Evolutionary conservation across 2,329 filamentous ascomycete species (phyloP).

Genomic region (Alternaria atra): DNA sequence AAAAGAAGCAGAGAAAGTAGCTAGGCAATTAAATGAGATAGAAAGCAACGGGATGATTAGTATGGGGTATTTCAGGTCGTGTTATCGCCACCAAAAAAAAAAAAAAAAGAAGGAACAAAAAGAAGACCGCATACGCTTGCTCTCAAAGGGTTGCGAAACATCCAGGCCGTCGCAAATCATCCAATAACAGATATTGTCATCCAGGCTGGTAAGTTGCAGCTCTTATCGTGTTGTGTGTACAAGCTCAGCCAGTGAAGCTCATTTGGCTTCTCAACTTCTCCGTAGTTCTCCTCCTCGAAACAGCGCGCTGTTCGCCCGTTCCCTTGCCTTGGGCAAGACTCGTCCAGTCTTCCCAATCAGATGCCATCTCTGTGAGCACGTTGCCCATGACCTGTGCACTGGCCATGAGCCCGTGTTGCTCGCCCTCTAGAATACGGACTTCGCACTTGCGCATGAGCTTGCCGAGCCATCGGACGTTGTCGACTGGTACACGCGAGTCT

Average conservation of each 20-base stretch:
- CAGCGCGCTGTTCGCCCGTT: slow-evolving; percentile 16
- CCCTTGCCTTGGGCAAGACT: slow-evolving; percentile 33
- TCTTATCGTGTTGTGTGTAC: background rate
- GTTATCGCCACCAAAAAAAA: background rate
- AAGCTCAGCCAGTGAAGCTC: slow-evolving; percentile 13
- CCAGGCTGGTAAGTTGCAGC: background rate
- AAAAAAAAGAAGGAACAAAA: background rate
- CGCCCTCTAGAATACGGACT: slow-evolving; percentile 86
- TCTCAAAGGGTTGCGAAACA: background rate
- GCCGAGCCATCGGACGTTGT: slow-evolving; percentile 94
- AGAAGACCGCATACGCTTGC: background rate
- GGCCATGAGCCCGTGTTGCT: slow-evolving; percentile 96
- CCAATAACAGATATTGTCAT: background rate
- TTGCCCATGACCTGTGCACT: slow-evolving; percentile 91
- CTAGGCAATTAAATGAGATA: background rate
- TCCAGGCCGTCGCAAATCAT: slow-evolving; percentile 1
- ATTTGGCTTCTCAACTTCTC: slow-evolving; percentile 28
- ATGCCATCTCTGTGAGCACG: slow-evolving; percentile 92
- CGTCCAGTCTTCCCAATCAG: slow-evolving; percentile 74
- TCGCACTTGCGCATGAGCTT: slow-evolving; percentile 94
- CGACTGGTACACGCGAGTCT: slow-evolving; percentile 90
- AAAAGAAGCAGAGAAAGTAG: background rate
- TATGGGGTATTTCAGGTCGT: slow-evolving; percentile 2
- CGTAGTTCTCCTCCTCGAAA: slow-evolving; percentile 26
- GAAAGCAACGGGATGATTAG: background rate